Evolutionary conservation across 2,329 filamentous ascomycete species (phyloP), one percentile per base, ranked within the genome.

Genomic region (Colletotrichum spaethianum): DNA sequence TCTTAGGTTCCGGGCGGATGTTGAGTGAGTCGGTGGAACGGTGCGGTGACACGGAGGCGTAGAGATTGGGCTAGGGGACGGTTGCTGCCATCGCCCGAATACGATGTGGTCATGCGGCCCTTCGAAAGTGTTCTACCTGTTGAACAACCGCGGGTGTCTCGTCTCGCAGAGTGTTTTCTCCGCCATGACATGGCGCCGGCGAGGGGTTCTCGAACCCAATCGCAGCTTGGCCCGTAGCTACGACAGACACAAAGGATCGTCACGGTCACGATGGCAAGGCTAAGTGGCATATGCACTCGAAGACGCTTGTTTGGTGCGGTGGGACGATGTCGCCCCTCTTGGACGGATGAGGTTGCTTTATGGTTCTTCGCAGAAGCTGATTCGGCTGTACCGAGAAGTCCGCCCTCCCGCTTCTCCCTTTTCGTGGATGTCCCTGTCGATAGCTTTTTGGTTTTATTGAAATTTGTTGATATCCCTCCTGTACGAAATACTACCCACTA

Each of bases 391-490:
- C 16, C 26, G 12, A 18, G 44, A 36, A 38, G 6, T 9, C 44
- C 23, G 1, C 26, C 44, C n/a, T 4, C 20, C n/a, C 6, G 33
- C 11, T 36, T 33, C 3, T 4, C 4, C 42, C 4, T 20, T 18
- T 23, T 20, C 16, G 20, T 55, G n/a, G n/a, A 28, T 26, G 14
- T 56, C 18, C 31, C 3, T 53, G 52, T 61, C 53, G 46, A 55
- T 63, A 63, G 18, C 33, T n/a, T 38, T 33, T 33, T 33, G 53
- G 44, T 18, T 63, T 57, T 52, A 16, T 31, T 68, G 59, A n/a
- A 20, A 48, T 59, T 52, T 56, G 70, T 72, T 72, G 70, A 72
- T 72, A 72, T 72, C 70, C 70, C 60, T 64, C 53, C 12, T 64
- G 70, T 72, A 55, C 1, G 50, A 63, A 69, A 63, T 68, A 68